Base-by-base conservation (phyloP, 768 basidiomycete species). In the Tephrocybe sp. region DNA sequence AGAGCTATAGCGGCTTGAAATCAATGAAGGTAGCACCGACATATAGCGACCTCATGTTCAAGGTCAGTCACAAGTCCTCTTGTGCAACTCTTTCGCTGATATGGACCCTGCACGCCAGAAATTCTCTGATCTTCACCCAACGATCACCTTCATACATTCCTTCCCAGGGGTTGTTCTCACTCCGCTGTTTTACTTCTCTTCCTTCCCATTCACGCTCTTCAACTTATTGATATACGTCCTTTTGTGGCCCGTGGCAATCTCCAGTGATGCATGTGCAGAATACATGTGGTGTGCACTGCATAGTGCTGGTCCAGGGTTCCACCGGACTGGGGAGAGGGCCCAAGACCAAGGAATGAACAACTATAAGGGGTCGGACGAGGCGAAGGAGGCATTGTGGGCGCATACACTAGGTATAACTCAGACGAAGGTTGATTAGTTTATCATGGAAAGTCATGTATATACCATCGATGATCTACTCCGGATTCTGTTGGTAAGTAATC, bases 41-140 rank as follows among this genome's bases (percentile, higher is more conserved):
- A 0, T 80, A 80, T 53, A 80, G 71, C 50, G 79, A 82, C 58
- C 56, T 78, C n/a, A 77, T 78, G 75, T 52, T 80, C 39, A 69
- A 78, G 71, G 80, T 77, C 41, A 12, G 33, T n/a, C 15, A 4
- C 4, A 6, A 34, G 33, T n/a, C 5, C 31, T 51, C 50, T 2
- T 27, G n/a, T 9, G 31, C n/a, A 22, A 30, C 29, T 15, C 49
- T 3, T n/a, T 18, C 45, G 4, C 10, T 16, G 22, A 30, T 18
- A 23, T 21, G 5, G 11, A 34, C 33, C 18, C 22, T 19, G 13
- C 10, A 33, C 11, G n/a, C 33, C 62, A 70, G 70, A 58, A 64
- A 51, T 75, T 73, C 48, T 67, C 75, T 1, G 55, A 64, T 7
- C 64, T 65, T 1, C 62, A 77, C 29, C 73, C 73, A 6, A 65